phyloP scores from a whole-genome alignment of 169 alveolate genomes.

The Babesia ovata region DNA sequence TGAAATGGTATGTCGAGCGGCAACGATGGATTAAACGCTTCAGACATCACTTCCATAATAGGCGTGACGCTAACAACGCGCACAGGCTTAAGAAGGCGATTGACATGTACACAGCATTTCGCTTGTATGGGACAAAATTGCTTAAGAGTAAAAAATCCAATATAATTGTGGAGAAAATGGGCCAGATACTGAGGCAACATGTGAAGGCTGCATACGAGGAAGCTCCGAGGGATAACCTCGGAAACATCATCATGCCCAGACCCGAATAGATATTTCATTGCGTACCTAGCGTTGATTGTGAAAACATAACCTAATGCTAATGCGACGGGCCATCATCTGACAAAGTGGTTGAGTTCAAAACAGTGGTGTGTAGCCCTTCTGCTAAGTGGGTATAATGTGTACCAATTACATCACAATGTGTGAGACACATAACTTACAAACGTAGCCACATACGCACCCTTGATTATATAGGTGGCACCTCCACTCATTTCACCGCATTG shows the following conservation, averaged over 20 bases:
- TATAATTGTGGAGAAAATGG: constrained; percentile 24
- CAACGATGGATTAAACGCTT: constrained; percentile 47
- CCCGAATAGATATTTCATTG: no score
- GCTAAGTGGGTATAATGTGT: no score
- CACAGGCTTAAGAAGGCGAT: constrained; percentile 49
- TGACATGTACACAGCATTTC: constrained; percentile 51
- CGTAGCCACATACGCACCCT: no score
- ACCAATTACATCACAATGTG: no score
- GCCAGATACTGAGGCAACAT: constrained; percentile 1
- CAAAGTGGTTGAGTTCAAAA: no score
- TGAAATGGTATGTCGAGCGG: constrained; percentile 50
- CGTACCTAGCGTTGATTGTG: no score
- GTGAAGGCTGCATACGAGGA: constrained; percentile 32
- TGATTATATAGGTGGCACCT: no score
- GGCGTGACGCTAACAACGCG: constrained; percentile 50
- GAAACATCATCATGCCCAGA: constrained; percentile 23
- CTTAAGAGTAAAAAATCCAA: not conserved
- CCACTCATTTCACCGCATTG: no score
- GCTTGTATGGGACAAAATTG: not conserved
- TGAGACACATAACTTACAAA: no score
- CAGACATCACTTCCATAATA: constrained; percentile 27
- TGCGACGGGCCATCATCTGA: no score
- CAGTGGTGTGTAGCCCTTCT: no score
- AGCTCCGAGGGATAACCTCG: constrained; percentile 45
- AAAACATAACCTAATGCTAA: no score